Conservation (phyloP, 2,329 filamentous ascomycete genomes). For the Geosmithia putterillii region DNA sequence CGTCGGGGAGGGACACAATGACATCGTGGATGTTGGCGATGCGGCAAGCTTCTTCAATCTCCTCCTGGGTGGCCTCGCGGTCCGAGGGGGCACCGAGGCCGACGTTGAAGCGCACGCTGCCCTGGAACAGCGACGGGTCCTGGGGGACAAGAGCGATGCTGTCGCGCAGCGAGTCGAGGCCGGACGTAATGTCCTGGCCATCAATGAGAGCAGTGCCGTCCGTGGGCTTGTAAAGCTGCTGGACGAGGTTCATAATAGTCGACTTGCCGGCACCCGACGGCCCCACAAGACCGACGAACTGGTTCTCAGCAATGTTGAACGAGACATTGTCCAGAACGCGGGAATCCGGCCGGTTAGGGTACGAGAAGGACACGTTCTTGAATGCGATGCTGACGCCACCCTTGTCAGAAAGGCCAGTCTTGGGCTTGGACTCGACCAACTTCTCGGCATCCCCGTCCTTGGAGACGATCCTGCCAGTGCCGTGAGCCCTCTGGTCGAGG, state of each 20-base stretch:
- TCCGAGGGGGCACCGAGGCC: slow-evolving; percentile 35
- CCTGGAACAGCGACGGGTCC: slow-evolving; percentile 35
- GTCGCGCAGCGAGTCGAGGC: slow-evolving; percentile 27
- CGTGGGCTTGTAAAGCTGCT: slow-evolving; percentile 40
- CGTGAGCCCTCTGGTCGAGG: neutral
- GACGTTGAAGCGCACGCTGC: slow-evolving; percentile 35
- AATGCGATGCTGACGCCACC: slow-evolving; percentile 3
- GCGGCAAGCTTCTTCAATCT: slow-evolving; percentile 49
- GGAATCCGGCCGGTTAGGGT: slow-evolving; percentile 3
- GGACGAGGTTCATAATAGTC: slow-evolving; percentile 32
- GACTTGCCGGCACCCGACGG: slow-evolving; percentile 34
- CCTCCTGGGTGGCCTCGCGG: slow-evolving; percentile 34
- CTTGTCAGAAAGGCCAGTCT: neutral
- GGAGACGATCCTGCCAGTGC: neutral
- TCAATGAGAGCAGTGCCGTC: slow-evolving; percentile 40
- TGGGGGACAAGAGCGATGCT: slow-evolving; percentile 37
- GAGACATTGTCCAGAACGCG: slow-evolving; percentile 41
- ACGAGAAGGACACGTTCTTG: slow-evolving; percentile 4
- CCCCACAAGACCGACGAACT: slow-evolving; percentile 37
- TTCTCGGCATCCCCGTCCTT: neutral
- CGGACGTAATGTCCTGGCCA: slow-evolving; percentile 19
- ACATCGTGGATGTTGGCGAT: slow-evolving; percentile 53
- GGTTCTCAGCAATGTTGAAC: slow-evolving; percentile 47
- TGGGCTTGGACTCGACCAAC: neutral
- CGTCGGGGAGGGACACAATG: slow-evolving; percentile 39